Base-by-base conservation (phyloP, 2,329 filamentous ascomycete species). In the Aspergillus sp. region DNA sequence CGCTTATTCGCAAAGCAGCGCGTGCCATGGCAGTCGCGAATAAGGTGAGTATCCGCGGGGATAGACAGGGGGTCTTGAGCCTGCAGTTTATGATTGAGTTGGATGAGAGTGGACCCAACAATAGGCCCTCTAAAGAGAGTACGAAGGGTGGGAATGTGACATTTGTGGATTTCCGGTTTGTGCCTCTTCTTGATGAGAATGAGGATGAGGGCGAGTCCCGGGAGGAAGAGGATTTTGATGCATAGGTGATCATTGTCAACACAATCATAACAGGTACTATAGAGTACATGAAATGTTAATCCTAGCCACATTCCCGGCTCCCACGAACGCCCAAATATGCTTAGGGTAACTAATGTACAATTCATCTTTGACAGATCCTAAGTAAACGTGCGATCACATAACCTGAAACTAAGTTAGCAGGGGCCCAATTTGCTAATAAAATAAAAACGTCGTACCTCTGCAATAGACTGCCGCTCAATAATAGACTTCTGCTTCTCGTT, bases 51-150 rank as follows among this genome's bases (percentile, higher is more conserved):
- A 78, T 98, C 51, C 78, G 93, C 10, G 85, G 88, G 0, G 93
- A 98, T 66, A 76, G 79, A 2, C 88, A 95, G 63, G 91, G 93
- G 0, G 91, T 98, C 29, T 68, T 98, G 53, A 96, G 88, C 67
- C 71, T 97, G 64, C 93, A 98, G 62, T 96, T 97, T 60, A 93
- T 98, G 85, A 84, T 98, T 10, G 88, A 96, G 62, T 76, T 90
- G 38, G 88, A 93, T 51, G 78, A 79, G 5, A 77, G 79, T 39
- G 49, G 50, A 6, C 49, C 53, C 10, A 38, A 29, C 39, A 45
- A 45, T 36, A 57, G 56, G 26, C 54, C 55, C 10, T 48, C 54
- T 19, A 55, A 59, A 41, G 55, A 50, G 29, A 50, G 56, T 27
- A 57, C 53, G 35, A 53, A 56, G 8, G 49, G 48, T 40, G 60